These are phyloP conservation scores for Penicillium sp. DNA, from an alignment of 2,329 filamentous ascomycete genomes.

Conservation along the genomic window DNA sequence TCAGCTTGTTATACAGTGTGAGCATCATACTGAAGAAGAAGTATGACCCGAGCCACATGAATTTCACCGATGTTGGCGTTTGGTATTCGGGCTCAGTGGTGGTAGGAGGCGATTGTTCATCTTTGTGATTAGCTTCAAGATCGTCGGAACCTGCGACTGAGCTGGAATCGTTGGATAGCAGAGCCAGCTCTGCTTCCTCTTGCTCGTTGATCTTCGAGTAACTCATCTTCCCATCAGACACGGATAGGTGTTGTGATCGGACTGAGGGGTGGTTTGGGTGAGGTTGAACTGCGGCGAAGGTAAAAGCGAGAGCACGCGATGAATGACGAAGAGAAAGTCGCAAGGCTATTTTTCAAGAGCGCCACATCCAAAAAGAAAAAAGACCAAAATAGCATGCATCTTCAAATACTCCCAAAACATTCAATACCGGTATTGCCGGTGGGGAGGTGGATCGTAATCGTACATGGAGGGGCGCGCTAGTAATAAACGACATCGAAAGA, in stretches of 20 bases:
- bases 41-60: constrained; percentile 15
- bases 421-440: background rate
- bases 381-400: background rate
- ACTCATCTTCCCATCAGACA: background rate
- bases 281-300: background rate
- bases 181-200: constrained; percentile 14
- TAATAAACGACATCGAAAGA: background rate
- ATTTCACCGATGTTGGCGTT: constrained; percentile 16
- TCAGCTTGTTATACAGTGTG: constrained; percentile 19
- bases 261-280: background rate
- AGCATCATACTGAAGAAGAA: constrained; percentile 19
- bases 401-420: background rate
- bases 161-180: constrained; percentile 9
- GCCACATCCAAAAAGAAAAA: background rate
- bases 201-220: constrained; percentile 5
- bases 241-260: background rate
- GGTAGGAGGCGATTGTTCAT: background rate
- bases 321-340: background rate
- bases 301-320: background rate
- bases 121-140: constrained; percentile 14
- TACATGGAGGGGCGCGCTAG: background rate
- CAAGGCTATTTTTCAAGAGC: background rate
- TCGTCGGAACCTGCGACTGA: constrained; percentile 8
- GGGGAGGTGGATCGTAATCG: background rate
- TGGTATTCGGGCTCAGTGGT: constrained; percentile 15